Evolutionary conservation across 2,329 filamentous ascomycete species (phyloP).

Genomic region (Podosphaera fusca): DNA sequence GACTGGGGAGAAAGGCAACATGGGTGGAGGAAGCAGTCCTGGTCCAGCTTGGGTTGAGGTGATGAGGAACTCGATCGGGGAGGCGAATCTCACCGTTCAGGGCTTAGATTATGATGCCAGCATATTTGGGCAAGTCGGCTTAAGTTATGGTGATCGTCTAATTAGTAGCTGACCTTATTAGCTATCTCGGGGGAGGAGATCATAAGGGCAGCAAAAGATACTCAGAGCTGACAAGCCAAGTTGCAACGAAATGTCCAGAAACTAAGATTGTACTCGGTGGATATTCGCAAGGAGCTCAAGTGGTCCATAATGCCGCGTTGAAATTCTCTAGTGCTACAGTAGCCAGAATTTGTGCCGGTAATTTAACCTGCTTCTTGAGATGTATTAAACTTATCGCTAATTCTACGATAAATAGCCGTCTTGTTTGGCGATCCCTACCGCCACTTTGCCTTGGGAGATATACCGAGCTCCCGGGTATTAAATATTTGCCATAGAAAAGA

Average conservation of each 20-base stretch:
- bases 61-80: background rate
- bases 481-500: slow-evolving; percentile 1
- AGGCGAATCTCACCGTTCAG: slow-evolving; percentile 1
- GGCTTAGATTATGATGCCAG: slow-evolving; percentile 2
- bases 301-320: background rate
- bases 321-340: background rate
- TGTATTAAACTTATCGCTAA: background rate
- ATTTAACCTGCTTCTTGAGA: background rate
- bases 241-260: background rate
- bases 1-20: slow-evolving; percentile 1
- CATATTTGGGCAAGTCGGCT: background rate
- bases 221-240: background rate
- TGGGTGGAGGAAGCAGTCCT: slow-evolving; percentile 1
- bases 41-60: slow-evolving; percentile 1
- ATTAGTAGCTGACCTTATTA: background rate
- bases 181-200: background rate
- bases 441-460: background rate
- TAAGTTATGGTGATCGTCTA: background rate
- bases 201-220: background rate
- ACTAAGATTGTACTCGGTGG: background rate
- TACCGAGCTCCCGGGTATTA: background rate
- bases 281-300: slow-evolving; percentile 1
- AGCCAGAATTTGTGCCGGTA: background rate
- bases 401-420: background rate
- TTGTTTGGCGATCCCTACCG: background rate